Conservation (phyloP, 1,284 basidiomycete species). For the Boletellus deceptivus region DNA sequence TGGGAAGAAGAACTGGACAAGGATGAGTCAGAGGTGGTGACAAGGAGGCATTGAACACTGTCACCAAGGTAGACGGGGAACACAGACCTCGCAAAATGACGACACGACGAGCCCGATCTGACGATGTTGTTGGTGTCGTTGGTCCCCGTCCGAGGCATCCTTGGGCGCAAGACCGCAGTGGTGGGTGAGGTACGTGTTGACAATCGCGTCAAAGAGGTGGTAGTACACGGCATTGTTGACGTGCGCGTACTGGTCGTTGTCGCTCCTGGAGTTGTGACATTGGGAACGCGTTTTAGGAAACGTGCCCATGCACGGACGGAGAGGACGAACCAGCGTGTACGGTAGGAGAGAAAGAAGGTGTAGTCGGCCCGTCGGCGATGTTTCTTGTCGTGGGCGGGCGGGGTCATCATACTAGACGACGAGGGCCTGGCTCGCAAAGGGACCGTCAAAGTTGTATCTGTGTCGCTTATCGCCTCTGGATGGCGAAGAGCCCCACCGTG, state of each 20-base stretch:
- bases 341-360: constrained; percentile 56
- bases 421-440: too few relatives aligned
- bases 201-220: constrained; percentile 72
- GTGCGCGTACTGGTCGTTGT: constrained; percentile 80
- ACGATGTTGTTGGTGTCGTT: too few relatives aligned
- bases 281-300: too few relatives aligned
- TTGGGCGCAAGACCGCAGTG: constrained; percentile 35
- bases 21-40: not conserved
- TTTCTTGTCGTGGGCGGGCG: constrained; percentile 19
- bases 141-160: too few relatives aligned
- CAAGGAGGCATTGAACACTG: not conserved
- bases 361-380: constrained; percentile 51
- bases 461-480: too few relatives aligned
- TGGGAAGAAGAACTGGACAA: constrained; percentile 56
- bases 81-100: constrained; percentile 9
- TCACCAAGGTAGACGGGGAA: constrained; percentile 37
- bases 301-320: not conserved
- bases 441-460: too few relatives aligned
- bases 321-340: constrained; percentile 61
- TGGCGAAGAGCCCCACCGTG: too few relatives aligned
- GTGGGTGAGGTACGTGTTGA: constrained; percentile 70
- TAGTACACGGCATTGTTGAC: constrained; percentile 80
- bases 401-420: too few relatives aligned
- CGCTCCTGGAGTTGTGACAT: constrained; percentile 55
- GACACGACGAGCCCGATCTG: too few relatives aligned